A percentile compares a stretch with the other conserved stretches of the same genome.
Evolutionary conservation across 352 stramenopile genomes (phyloP).

Genomic region (Phytophthora multivora): DNA sequence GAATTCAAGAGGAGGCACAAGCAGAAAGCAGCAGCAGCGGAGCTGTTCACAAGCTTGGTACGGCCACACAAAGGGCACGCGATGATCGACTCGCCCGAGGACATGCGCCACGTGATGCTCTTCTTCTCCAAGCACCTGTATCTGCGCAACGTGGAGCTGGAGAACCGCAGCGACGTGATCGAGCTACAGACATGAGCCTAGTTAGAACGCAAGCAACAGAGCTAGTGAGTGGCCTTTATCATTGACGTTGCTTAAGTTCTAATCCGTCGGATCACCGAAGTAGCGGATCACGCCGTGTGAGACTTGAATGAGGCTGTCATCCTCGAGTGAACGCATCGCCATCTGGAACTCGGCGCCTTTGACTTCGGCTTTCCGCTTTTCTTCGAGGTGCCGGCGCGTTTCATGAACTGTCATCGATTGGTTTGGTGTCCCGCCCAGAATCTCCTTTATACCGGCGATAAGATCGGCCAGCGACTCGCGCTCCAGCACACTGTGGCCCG

Average conservation of each 20-base stretch:
- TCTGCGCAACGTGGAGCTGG: constrained; percentile 55
- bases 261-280: constrained; percentile 56
- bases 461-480: constrained; percentile 77
- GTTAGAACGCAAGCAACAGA: neutral
- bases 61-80: constrained; percentile 46
- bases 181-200: constrained; percentile 43
- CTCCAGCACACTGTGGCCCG: constrained; percentile 90
- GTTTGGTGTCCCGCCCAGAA: constrained; percentile 59
- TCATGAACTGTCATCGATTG: constrained; percentile 87
- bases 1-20: constrained; percentile 21
- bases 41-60: constrained; percentile 32
- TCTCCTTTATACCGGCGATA: constrained; percentile 58
- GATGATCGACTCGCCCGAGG: constrained; percentile 53
- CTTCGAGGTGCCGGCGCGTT: constrained; percentile 84
- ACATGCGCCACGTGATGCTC: constrained; percentile 66
- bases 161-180: constrained; percentile 58
- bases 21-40: constrained; percentile 26
- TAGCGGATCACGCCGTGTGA: constrained; percentile 88
- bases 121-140: constrained; percentile 63
- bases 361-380: constrained; percentile 80
- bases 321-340: constrained; percentile 89
- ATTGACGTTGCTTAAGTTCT: constrained; percentile 9
- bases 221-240: constrained; percentile 2
- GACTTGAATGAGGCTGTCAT: constrained; percentile 93
- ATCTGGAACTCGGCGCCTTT: constrained; percentile 89